Base-by-base conservation (phyloP, 345 rosid genomes). In the Brassica incana region DNA sequence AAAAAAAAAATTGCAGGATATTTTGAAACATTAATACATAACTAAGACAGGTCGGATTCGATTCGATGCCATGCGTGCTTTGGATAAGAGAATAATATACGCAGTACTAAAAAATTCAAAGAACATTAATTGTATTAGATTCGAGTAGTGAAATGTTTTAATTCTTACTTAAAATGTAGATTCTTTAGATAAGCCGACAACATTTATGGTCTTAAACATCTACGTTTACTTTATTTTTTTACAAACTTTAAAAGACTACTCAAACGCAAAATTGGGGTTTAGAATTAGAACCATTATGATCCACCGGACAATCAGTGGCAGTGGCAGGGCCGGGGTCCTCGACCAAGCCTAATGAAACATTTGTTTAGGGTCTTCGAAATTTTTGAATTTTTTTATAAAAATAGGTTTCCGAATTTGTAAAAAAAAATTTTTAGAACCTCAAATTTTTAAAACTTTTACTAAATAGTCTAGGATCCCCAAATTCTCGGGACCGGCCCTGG, bases 1-100 rank as follows among this genome's bases (percentile, higher is more conserved):
- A 63, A 3, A 11, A 27, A 61, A n/a, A 25, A 61, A 11, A 10
- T 29, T 29, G 67, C 38, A 12, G 15, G 67, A 15, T 63, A 11
- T 20, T 27, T 29, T 30, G 20, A 29, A 63, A 63, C 35, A 62
- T 62, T 59, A 23, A 3, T 23, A 23, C 64, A 20, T 59, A 62
- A 30, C 67, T 62, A 29, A 62, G 67, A 29, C 67, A 15, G 67
- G 67, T 62, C 67, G 67, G 38, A 29, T 30, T 14, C n/a, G n/a
- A n/a, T n/a, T n/a, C 66, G 18, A 7, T 29, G 66, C n/a, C 18
- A 30, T 62, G 18, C 67, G 45, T 64, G 68, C 68, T 64, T 64
- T 64, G 43, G 45, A 32, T 1, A 18, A 64, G 35, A 33, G 20
- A 7, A 64, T 32, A n/a, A 64, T 32, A n/a, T 64, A 32, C 15